Evolutionary conservation across 2,329 filamentous ascomycete species (phyloP).

Genomic region (Chaetomiaceae sp.): DNA sequence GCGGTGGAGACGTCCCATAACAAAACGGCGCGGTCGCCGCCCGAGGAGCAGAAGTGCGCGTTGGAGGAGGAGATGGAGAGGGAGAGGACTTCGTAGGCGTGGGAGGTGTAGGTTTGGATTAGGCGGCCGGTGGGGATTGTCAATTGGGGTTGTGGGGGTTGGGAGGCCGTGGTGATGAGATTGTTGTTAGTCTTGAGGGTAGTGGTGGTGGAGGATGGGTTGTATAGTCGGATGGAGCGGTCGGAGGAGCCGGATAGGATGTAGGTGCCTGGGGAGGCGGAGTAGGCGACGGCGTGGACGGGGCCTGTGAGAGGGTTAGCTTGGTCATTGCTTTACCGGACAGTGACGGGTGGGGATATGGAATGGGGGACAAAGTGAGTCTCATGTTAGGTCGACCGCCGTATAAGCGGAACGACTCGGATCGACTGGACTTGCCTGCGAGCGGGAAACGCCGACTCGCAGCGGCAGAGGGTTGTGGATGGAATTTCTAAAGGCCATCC

Average conservation of each 20-base stretch:
- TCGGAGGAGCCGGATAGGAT: conserved; percentile 84
- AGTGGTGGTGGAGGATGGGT: conserved; percentile 45
- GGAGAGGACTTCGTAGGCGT: conserved; percentile 88
- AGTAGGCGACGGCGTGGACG: conserved; percentile 69
- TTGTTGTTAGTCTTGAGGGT: conserved; percentile 22
- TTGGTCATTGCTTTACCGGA: not conserved
- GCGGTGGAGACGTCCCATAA: conserved; percentile 89
- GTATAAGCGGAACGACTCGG: not conserved
- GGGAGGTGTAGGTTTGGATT: conserved; percentile 83
- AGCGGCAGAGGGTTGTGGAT: too few relatives aligned
- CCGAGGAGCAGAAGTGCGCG: conserved; percentile 76
- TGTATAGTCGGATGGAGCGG: conserved; percentile 81
- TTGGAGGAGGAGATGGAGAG: conserved; percentile 73
- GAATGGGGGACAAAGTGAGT: not conserved
- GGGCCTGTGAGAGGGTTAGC: conserved; percentile 48
- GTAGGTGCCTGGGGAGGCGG: conserved; percentile 67
- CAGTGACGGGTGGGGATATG: not conserved
- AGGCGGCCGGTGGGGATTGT: conserved; percentile 55
- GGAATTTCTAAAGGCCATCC: not conserved
- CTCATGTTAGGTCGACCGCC: not conserved
- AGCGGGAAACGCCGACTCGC: too few relatives aligned
- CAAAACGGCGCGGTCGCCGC: conserved; percentile 87
- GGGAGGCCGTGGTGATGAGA: conserved; percentile 23
- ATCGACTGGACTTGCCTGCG: not conserved
- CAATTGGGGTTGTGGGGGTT: conserved; percentile 27